Conservation (phyloP, 202 grass and related monocot species). For the Schoenoplectus tabernaemontani region DNA sequence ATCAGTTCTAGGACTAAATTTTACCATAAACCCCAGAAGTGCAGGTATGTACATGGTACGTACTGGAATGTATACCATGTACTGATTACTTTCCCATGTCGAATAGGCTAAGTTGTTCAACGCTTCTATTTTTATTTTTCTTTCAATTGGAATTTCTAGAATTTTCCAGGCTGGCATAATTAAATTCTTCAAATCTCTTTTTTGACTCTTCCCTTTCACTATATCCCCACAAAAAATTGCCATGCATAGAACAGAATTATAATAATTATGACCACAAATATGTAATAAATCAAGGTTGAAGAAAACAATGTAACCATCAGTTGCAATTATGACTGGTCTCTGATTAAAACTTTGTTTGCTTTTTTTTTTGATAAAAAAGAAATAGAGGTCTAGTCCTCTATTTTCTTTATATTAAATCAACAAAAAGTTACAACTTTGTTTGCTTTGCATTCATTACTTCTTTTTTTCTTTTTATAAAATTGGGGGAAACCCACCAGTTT, state of each 20-base stretch:
- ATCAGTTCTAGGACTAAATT: background rate
- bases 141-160: background rate
- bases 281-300: background rate
- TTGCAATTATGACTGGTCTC: background rate
- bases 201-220: background rate
- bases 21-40: background rate
- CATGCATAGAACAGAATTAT: background rate
- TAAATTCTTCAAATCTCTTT: background rate
- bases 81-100: background rate
- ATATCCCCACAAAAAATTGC: background rate
- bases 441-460: no score
- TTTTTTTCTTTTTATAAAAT: no score
- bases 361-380: no score
- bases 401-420: no score
- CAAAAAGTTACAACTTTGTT: no score
- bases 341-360: background rate
- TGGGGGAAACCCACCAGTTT: no score
- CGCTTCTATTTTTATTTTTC: background rate
- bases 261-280: background rate
- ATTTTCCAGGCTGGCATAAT: background rate
- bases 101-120: background rate
- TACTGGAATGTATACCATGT: no score
- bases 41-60: background rate
- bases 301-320: background rate
- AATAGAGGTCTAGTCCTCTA: no score